These are phyloP conservation scores for Ananas comosus DNA, from an alignment of 176 grass and related monocot genomes.

Conservation along the genomic window DNA sequence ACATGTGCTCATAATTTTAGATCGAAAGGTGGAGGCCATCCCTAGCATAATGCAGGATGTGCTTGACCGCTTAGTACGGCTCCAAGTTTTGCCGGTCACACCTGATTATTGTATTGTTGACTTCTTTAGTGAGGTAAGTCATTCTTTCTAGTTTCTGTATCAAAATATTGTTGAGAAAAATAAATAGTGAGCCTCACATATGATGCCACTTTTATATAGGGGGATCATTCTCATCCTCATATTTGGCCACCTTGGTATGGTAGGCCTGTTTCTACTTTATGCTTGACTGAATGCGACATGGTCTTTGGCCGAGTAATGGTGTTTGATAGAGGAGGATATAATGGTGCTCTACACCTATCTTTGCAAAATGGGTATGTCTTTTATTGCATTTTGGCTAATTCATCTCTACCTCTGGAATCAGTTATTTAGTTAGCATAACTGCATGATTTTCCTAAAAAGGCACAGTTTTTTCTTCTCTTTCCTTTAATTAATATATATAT, in stretches of 20 bases:
- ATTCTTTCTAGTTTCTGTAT: not conserved
- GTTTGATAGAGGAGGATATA: slow-evolving; percentile 61
- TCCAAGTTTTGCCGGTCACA: slow-evolving; percentile 51
- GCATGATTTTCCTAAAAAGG: no score
- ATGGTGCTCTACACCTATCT: slow-evolving; percentile 62
- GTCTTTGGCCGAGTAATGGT: slow-evolving; percentile 64
- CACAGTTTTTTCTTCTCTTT: no score
- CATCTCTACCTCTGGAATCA: not conserved
- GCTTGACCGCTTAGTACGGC: slow-evolving; percentile 50
- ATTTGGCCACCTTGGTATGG: slow-evolving; percentile 62
- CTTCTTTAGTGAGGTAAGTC: slow-evolving; percentile 67
- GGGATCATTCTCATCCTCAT: slow-evolving; percentile 51
- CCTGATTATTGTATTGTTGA: slow-evolving; percentile 94
- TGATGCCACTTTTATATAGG: slow-evolving; percentile 19
- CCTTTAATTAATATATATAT: no score
- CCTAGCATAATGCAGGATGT: slow-evolving; percentile 58
- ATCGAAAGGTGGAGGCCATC: slow-evolving; percentile 61
- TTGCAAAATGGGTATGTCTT: slow-evolving; percentile 55
- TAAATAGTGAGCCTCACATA: not conserved
- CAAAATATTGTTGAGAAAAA: not conserved
- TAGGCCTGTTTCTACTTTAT: slow-evolving; percentile 75
- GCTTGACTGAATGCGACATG: slow-evolving; percentile 91
- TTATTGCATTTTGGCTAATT: slow-evolving; percentile 15
- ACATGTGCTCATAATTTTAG: slow-evolving; percentile 24
- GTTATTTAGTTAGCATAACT: no score